Conservation (phyloP, 371 early-diverging fungal genomes). For the Mucor ambiguus region DNA sequence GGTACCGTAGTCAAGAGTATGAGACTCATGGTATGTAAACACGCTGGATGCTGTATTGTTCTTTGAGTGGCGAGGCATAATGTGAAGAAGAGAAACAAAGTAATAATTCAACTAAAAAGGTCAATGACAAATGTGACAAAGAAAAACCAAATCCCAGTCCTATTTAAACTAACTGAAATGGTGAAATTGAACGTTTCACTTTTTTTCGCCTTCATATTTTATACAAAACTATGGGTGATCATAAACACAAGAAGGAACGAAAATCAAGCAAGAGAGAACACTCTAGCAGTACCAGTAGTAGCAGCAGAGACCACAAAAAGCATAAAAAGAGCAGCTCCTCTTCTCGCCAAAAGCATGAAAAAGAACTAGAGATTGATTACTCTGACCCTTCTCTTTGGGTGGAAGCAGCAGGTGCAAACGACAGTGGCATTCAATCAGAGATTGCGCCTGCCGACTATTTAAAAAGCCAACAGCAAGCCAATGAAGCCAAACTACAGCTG, state of each 20-base stretch:
- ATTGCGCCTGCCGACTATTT: slow-evolving; percentile 23
- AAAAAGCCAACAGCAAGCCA: slow-evolving; percentile 15
- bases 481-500: slow-evolving; percentile 5
- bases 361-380: slow-evolving; percentile 44
- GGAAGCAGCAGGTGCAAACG: slow-evolving; percentile 17
- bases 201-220: not conserved
- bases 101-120: too few relatives aligned
- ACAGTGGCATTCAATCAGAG: not conserved
- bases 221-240: slow-evolving; percentile 39
- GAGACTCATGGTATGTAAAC: slow-evolving; percentile 92
- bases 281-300: not conserved
- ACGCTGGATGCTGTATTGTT: slow-evolving; percentile 95
- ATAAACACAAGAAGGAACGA: slow-evolving; percentile 37
- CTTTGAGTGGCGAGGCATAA: slow-evolving; percentile 93
- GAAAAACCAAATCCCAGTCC: not conserved
- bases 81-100: not conserved
- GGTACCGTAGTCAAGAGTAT: slow-evolving; percentile 90
- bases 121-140: too few relatives aligned
- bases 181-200: not conserved
- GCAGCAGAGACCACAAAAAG: slow-evolving; percentile 33
- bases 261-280: slow-evolving; percentile 38
- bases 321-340: slow-evolving; percentile 32
- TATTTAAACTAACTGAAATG: not conserved
- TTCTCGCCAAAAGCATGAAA: slow-evolving; percentile 1
- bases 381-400: slow-evolving; percentile 54